phyloP scores from a whole-genome alignment of 2,329 filamentous ascomycete species.

The Calonectria henricotiae region DNA sequence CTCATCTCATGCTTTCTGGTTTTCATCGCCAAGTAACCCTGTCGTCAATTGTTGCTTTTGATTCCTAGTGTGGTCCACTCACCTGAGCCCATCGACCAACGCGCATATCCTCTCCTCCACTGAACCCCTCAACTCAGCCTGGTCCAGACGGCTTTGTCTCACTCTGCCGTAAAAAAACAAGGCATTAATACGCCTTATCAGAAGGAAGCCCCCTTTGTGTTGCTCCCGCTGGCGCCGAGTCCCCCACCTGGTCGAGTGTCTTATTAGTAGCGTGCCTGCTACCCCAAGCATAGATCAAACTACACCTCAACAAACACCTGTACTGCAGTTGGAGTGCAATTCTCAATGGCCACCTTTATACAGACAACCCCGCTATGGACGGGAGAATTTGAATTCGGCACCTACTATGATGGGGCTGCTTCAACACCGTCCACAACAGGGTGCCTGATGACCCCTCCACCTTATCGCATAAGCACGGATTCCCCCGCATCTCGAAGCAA shows the following conservation, averaged over 20 bases:
- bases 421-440: conserved; percentile 31
- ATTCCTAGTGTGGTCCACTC: conserved; percentile 25
- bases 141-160: conserved; percentile 24
- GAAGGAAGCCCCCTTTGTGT: neutral
- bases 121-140: conserved; percentile 25
- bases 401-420: conserved; percentile 27
- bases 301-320: neutral
- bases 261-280: conserved; percentile 12
- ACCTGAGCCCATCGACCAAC: conserved; percentile 25
- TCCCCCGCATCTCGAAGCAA: conserved; percentile 45
- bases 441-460: conserved; percentile 41
- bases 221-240: neutral
- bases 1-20: neutral
- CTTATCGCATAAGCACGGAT: conserved; percentile 46
- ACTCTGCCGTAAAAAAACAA: conserved; percentile 17
- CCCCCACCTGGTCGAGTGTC: neutral
- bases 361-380: conserved; percentile 1
- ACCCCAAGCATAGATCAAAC: neutral
- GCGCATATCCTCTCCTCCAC: conserved; percentile 20
- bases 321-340: neutral
- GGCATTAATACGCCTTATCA: neutral
- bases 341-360: conserved; percentile 35
- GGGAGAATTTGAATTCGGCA: conserved; percentile 27
- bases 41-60: conserved; percentile 27
- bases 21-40: conserved; percentile 17